Base-by-base conservation (phyloP, 306 rosid species). In the Cucurbita ficifolia region DNA sequence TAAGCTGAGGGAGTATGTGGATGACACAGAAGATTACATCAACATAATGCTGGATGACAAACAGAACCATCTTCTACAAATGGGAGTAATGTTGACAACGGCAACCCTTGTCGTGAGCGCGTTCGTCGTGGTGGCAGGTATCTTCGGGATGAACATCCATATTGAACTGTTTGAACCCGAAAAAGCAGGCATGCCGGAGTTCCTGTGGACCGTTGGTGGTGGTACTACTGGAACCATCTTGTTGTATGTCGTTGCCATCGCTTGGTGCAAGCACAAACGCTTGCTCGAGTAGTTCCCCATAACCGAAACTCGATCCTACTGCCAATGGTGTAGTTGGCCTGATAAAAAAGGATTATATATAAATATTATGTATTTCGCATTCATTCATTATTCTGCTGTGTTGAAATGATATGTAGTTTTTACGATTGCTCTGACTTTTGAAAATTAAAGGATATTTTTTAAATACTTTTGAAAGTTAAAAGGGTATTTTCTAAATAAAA, bases 1-100 rank as follows among this genome's bases (percentile, higher is more conserved):
- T 74, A 81, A 94, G 97, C 84, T 95, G 83, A 84, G 96, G 83
- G 99, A 95, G 87, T 95, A 95, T 6, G 99, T 95, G 0, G 99
- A 95, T 59, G 97, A 91, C 88, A 95, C 99, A 0, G 99, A 95
- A 84, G 99, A 95, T 77, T 95, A 91, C 79, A 95, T 95, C 86
- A 91, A 95, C 88, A 95, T 95, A 46, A 95, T 95, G 99, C 84
- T 95, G 86, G 99, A 95, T 82, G 97, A 95, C 90, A 95, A 95
- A 74, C 99, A 95, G 88, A 95, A 95, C 77, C 96, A 91, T 82
- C 92, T 91, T 51, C 88, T 95, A 63, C 99, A 91, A 82, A 95
- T 95, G 99, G 97, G 99, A 80, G 99, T 95, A 67, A 89, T 91
- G 96, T 79, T 95, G 83, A 89, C 99, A 48, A 91, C 99, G 6